These are phyloP conservation scores for Rhytidhysteron rufulum DNA, from an alignment of 2,329 filamentous ascomycete genomes.

Conservation along the genomic window DNA sequence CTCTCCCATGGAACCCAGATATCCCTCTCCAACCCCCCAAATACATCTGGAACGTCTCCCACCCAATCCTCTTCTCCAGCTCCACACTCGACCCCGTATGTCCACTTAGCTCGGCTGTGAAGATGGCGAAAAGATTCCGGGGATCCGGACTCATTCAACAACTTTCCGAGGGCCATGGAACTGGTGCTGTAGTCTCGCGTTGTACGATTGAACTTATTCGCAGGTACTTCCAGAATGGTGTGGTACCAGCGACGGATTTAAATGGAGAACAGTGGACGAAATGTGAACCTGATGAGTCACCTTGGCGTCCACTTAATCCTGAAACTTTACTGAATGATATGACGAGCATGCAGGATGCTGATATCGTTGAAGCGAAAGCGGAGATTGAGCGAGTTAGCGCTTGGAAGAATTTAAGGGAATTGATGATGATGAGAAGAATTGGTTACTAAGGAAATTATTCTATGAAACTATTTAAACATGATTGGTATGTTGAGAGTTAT, in stretches of 20 bases:
- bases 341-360: too few relatives aligned
- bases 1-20: conserved; percentile 2
- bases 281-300: conserved; percentile 1
- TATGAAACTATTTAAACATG: too few relatives aligned
- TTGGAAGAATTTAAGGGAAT: too few relatives aligned
- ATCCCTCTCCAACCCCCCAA: neutral
- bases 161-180: conserved; percentile 9
- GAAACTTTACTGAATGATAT: too few relatives aligned
- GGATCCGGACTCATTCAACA: conserved; percentile 11
- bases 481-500: too few relatives aligned
- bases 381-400: too few relatives aligned
- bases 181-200: neutral
- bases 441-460: too few relatives aligned
- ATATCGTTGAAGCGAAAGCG: too few relatives aligned
- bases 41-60: conserved; percentile 4
- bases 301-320: too few relatives aligned
- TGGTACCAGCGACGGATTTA: neutral
- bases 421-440: too few relatives aligned
- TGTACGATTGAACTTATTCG: conserved; percentile 9
- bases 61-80: conserved; percentile 12
- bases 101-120: conserved; percentile 9
- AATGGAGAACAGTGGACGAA: neutral
- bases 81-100: conserved; percentile 12
- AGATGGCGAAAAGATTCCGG: conserved; percentile 11
- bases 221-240: conserved; percentile 9